These are phyloP conservation scores for Microdochium trichocladiopsis DNA, from an alignment of 2,329 filamentous ascomycete species.

Conservation along the genomic window DNA sequence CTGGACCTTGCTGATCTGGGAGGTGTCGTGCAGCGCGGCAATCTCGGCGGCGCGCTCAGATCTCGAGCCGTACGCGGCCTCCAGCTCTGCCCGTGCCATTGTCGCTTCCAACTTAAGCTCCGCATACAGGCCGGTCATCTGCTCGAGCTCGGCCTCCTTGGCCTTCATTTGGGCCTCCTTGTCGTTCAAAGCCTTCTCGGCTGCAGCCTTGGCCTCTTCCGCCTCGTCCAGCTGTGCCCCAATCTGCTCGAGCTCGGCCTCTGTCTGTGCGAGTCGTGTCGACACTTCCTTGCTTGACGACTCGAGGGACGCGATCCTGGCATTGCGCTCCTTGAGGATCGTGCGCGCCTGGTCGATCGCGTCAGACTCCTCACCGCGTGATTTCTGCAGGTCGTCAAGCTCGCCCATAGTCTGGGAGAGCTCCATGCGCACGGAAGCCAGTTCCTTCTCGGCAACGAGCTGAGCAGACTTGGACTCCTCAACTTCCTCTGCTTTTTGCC, in stretches of 20 bases:
- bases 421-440: constrained; percentile 36
- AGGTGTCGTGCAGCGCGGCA: constrained; percentile 42
- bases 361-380: constrained; percentile 22
- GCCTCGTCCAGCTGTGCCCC: constrained; percentile 26
- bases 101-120: constrained; percentile 57
- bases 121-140: constrained; percentile 42
- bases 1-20: constrained; percentile 21
- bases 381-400: constrained; percentile 30
- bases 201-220: constrained; percentile 16
- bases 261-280: constrained; percentile 24
- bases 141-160: constrained; percentile 43
- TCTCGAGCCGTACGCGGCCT: constrained; percentile 53
- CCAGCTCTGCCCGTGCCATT: constrained; percentile 53
- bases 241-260: constrained; percentile 28
- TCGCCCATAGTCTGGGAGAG: constrained; percentile 40
- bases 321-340: constrained; percentile 34
- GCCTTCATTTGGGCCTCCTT: constrained; percentile 20
- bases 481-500: constrained; percentile 49
- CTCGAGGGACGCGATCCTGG: constrained; percentile 35
- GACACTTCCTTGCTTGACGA: constrained; percentile 30
- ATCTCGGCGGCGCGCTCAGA: constrained; percentile 52
- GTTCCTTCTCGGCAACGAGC: constrained; percentile 23
- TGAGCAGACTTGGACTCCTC: constrained; percentile 27
- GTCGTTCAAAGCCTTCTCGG: constrained; percentile 17
- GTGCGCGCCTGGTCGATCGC: constrained; percentile 27